A percentile compares a stretch with the other conserved stretches of the same genome.
These are phyloP conservation scores for Hymenoscyphus salicellus DNA, from an alignment of 2,329 filamentous ascomycete species.

Conservation along the genomic window DNA sequence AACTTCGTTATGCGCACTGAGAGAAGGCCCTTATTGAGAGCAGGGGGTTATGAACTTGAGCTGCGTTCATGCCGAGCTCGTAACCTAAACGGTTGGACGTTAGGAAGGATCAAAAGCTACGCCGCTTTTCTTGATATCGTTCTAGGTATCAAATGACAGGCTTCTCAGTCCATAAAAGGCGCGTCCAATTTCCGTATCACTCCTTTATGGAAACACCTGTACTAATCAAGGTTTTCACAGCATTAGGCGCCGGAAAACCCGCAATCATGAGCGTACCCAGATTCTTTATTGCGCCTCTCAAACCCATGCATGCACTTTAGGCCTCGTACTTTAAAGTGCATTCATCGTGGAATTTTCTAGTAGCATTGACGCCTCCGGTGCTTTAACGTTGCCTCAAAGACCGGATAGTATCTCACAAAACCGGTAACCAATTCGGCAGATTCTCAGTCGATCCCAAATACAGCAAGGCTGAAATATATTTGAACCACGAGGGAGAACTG, in stretches of 20 bases:
- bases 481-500: background rate
- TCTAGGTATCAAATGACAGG: background rate
- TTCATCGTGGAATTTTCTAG: background rate
- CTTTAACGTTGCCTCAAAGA: background rate
- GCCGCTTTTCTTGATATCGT: background rate
- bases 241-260: too few relatives aligned
- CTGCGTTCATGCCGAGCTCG: background rate
- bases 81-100: background rate
- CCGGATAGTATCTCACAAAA: background rate
- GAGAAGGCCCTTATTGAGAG: background rate
- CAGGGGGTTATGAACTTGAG: background rate
- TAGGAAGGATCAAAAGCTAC: background rate
- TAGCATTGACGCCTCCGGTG: background rate
- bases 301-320: background rate
- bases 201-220: too few relatives aligned
- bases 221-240: too few relatives aligned
- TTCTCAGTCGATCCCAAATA: background rate
- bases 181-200: background rate
- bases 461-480: background rate
- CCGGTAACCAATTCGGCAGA: background rate
- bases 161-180: background rate
- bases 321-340: background rate
- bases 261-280: background rate
- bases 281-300: background rate
- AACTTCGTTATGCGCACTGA: background rate